Evolutionary conservation across 441 rosid species (phyloP).

Genomic region (Gossypium davidsonii): DNA sequence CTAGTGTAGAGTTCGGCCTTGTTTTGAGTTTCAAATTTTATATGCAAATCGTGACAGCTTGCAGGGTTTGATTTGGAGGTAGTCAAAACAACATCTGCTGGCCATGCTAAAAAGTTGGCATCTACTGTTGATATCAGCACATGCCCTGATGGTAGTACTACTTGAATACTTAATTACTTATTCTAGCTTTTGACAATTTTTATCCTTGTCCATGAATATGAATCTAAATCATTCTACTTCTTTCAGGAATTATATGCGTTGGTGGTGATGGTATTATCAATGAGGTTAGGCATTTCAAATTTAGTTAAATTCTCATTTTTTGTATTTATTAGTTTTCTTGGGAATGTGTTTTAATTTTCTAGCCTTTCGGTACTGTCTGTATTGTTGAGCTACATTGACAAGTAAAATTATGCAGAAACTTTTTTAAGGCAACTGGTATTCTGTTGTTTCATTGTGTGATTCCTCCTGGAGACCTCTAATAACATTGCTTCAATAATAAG

Average conservation of each 20-base stretch:
- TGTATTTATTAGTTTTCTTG: neutral
- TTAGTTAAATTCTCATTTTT: neutral
- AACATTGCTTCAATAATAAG: neutral
- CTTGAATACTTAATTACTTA: conserved; percentile 15
- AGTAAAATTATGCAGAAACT: neutral
- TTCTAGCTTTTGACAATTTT: conserved; percentile 1
- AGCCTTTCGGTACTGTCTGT: neutral
- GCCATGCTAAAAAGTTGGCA: conserved; percentile 84
- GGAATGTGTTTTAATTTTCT: neutral
- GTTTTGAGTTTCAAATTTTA: conserved; percentile 14
- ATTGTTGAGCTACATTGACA: neutral
- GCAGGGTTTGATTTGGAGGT: conserved; percentile 95
- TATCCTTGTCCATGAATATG: conserved; percentile 2
- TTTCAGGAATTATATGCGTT: conserved; percentile 83
- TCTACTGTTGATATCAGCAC: conserved; percentile 79
- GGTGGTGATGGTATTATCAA: conserved; percentile 98
- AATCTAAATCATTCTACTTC: conserved; percentile 19
- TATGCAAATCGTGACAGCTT: conserved; percentile 58
- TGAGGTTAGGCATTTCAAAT: conserved; percentile 56
- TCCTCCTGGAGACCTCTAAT: neutral
- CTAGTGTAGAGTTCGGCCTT: neutral
- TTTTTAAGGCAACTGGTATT: neutral
- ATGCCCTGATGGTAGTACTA: conserved; percentile 78
- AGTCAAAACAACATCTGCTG: conserved; percentile 85
- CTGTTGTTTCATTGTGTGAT: neutral